phyloP scores from a whole-genome alignment of 495 filamentous ascomycete species.

The Geoglossum glabrum region DNA sequence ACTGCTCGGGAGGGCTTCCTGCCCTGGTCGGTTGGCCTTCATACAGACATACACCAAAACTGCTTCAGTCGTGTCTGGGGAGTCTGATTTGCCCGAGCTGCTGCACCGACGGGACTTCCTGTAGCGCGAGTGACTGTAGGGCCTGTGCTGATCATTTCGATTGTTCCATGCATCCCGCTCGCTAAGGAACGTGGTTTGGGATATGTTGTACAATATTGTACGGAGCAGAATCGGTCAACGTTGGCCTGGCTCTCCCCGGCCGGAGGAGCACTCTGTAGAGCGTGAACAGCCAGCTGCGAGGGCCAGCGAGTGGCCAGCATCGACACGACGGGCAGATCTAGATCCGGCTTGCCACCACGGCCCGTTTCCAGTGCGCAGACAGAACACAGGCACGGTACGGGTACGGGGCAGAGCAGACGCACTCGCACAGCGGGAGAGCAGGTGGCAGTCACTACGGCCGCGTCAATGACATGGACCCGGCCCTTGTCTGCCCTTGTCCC shows the following conservation, averaged over 20 bases:
- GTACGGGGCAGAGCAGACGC: background rate
- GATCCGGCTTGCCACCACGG: background rate
- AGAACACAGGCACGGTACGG: background rate
- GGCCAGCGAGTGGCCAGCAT: too few relatives aligned
- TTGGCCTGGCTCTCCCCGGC: too few relatives aligned
- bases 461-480: background rate
- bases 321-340: background rate
- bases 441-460: background rate
- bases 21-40: too few relatives aligned
- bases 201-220: too few relatives aligned
- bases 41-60: too few relatives aligned
- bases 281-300: too few relatives aligned
- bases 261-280: background rate
- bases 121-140: too few relatives aligned
- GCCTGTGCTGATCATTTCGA: background rate
- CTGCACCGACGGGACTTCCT: too few relatives aligned
- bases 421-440: background rate
- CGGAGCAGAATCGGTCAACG: too few relatives aligned
- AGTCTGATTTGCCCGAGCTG: too few relatives aligned
- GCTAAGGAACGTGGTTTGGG: slow-evolving; percentile 2
- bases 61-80: too few relatives aligned
- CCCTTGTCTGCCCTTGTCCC: background rate
- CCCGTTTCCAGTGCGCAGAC: background rate
- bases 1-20: too few relatives aligned
- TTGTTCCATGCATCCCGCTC: slow-evolving; percentile 1